A percentile compares a stretch with the other conserved stretches of the same genome.
Conservation (phyloP, 768 basidiomycete species). For the Neoboletus subvelutipes region DNA sequence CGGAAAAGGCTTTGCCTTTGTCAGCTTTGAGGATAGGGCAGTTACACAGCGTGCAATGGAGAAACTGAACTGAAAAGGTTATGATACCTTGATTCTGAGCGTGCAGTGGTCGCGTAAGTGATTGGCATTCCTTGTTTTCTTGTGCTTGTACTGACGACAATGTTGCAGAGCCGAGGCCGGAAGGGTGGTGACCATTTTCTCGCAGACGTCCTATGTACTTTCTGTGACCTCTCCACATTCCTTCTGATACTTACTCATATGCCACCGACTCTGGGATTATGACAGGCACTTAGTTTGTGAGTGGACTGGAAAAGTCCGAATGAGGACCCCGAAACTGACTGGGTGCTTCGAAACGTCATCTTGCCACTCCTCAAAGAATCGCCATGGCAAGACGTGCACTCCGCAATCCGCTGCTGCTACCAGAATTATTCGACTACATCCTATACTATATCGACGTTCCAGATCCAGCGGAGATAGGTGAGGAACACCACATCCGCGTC, state of each 20-base stretch:
- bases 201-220: constrained; percentile 4
- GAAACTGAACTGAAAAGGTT: constrained; percentile 88
- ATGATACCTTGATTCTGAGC: constrained; percentile 84
- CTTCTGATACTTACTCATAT: no score
- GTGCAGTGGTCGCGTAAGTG: constrained; percentile 65
- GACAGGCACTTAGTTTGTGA: no score
- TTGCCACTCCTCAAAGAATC: background rate
- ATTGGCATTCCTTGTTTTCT: background rate
- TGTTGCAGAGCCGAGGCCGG: constrained; percentile 44
- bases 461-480: background rate
- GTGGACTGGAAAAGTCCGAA: no score
- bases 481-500: no score
- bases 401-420: background rate
- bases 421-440: background rate
- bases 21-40: constrained; percentile 84
- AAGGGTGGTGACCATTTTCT: constrained; percentile 31
- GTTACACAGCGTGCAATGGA: constrained; percentile 86
- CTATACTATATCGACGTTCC: background rate
- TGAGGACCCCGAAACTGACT: no score
- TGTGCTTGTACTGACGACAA: background rate
- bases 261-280: no score
- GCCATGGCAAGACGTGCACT: background rate
- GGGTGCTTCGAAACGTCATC: no score
- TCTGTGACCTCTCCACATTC: no score
- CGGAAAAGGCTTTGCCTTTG: constrained; percentile 97